These are phyloP conservation scores for Croton setiger DNA, from an alignment of 441 rosid species.

Conservation along the genomic window DNA sequence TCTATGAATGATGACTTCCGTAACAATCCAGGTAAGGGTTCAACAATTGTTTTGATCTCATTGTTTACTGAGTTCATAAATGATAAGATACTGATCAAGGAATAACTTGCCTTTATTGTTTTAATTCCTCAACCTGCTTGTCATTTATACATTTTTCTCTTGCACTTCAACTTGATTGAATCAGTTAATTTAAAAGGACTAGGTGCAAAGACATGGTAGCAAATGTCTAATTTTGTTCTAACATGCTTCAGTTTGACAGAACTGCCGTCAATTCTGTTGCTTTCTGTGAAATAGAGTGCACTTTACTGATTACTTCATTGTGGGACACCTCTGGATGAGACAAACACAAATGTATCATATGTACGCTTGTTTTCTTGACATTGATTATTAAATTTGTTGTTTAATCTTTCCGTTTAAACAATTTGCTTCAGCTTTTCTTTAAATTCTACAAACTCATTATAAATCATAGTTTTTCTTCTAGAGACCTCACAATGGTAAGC, in stretches of 20 bases:
- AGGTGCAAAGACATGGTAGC: neutral
- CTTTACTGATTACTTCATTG: neutral
- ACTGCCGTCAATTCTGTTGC: neutral
- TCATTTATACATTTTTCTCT: neutral
- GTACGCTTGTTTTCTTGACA: neutral
- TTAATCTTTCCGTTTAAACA: neutral
- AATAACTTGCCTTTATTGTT: neutral
- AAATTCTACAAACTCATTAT: neutral
- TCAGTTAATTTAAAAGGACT: neutral
- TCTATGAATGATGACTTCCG: slow-evolving; percentile 39
- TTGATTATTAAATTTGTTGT: neutral
- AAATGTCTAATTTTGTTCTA: neutral
- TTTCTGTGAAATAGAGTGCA: neutral
- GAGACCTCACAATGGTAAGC: neutral
- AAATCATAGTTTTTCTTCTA: neutral
- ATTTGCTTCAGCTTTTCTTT: neutral
- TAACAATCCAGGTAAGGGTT: slow-evolving; percentile 43
- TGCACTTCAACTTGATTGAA: neutral
- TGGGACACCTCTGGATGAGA: neutral
- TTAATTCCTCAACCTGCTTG: neutral
- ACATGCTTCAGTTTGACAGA: neutral
- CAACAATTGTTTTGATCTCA: slow-evolving; percentile 19
- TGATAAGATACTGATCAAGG: neutral
- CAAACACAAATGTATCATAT: neutral
- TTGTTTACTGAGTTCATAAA: slow-evolving; percentile 1